phyloP scores from a whole-genome alignment of 2,329 filamentous ascomycete genomes.

The Aspergillus pseudoglaucus region DNA sequence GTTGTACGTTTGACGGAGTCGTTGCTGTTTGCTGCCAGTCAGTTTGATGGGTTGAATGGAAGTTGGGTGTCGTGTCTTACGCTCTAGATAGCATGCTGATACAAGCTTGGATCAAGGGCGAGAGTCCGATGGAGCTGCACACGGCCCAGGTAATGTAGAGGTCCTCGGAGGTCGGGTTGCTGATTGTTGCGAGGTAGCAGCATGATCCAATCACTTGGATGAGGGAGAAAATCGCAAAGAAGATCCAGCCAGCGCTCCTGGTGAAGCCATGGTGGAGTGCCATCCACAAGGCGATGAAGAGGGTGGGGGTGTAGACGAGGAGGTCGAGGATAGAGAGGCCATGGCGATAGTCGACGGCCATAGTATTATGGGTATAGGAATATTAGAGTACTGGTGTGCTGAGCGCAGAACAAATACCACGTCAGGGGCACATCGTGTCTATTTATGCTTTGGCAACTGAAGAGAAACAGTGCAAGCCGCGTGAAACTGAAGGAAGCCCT shows the following conservation, averaged over 20 bases:
- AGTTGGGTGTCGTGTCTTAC: slow-evolving; percentile 10
- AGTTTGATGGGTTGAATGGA: neutral
- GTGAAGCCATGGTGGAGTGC: slow-evolving; percentile 33
- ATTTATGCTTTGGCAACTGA: no score
- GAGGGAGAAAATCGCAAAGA: slow-evolving; percentile 48
- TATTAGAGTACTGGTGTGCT: no score
- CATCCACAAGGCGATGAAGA: slow-evolving; percentile 23
- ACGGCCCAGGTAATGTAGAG: slow-evolving; percentile 38
- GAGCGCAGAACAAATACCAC: no score
- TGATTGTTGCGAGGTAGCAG: slow-evolving; percentile 46
- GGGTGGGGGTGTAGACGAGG: slow-evolving; percentile 30
- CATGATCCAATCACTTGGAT: slow-evolving; percentile 46
- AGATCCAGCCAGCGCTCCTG: slow-evolving; percentile 47
- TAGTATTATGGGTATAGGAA: neutral
- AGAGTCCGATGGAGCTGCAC: slow-evolving; percentile 44
- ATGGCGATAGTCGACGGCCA: slow-evolving; percentile 26
- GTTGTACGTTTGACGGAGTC: slow-evolving; percentile 15
- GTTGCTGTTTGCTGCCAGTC: slow-evolving; percentile 11
- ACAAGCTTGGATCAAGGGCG: slow-evolving; percentile 43
- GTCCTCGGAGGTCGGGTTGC: slow-evolving; percentile 28
- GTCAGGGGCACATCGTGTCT: no score
- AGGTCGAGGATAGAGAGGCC: slow-evolving; percentile 27
- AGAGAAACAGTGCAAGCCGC: no score
- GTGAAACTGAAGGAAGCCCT: no score
- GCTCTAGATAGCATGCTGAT: slow-evolving; percentile 39